Evolutionary conservation across 2,329 filamentous ascomycete species (phyloP).

Genomic region (Alternaria sp.): DNA sequence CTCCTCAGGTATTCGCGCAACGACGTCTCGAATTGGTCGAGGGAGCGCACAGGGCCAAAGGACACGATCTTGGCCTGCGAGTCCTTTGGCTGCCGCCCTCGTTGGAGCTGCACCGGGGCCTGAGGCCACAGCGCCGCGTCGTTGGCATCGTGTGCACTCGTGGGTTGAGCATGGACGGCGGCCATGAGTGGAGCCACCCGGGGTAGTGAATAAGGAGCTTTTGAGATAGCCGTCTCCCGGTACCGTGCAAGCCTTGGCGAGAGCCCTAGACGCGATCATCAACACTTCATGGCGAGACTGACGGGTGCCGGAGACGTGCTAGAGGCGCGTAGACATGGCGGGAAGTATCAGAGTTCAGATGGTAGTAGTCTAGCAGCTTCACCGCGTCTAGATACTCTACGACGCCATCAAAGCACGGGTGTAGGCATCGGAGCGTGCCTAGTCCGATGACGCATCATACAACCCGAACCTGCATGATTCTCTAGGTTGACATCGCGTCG

Average conservation of each 20-base stretch:
- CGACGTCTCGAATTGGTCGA: slow-evolving; percentile 47
- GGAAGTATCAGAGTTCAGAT: neutral
- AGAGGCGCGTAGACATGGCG: neutral
- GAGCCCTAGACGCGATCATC: slow-evolving; percentile 1
- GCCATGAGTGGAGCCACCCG: slow-evolving; percentile 31
- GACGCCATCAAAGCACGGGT: neutral
- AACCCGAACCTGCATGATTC: neutral
- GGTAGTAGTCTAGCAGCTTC: neutral
- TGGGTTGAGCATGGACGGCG: slow-evolving; percentile 21
- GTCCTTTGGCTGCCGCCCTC: slow-evolving; percentile 48
- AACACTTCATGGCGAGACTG: slow-evolving; percentile 3
- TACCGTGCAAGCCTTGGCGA: slow-evolving; percentile 13
- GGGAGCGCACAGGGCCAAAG: slow-evolving; percentile 36
- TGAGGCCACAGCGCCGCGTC: slow-evolving; percentile 23
- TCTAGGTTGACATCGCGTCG: neutral
- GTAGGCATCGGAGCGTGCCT: neutral
- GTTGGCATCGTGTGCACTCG: slow-evolving; percentile 18
- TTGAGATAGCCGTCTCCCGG: slow-evolving; percentile 7
- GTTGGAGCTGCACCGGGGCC: slow-evolving; percentile 35
- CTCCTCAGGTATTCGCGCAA: slow-evolving; percentile 43
- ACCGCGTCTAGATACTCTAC: neutral
- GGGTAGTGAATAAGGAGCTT: slow-evolving; percentile 13
- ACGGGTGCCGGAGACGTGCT: neutral
- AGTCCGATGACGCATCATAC: slow-evolving; percentile 1
- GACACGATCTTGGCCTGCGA: slow-evolving; percentile 42